Evolutionary conservation across 805 yeast species (phyloP), one percentile per base, ranked within the genome.

Genomic region (Kregervanrija fluxuum): DNA sequence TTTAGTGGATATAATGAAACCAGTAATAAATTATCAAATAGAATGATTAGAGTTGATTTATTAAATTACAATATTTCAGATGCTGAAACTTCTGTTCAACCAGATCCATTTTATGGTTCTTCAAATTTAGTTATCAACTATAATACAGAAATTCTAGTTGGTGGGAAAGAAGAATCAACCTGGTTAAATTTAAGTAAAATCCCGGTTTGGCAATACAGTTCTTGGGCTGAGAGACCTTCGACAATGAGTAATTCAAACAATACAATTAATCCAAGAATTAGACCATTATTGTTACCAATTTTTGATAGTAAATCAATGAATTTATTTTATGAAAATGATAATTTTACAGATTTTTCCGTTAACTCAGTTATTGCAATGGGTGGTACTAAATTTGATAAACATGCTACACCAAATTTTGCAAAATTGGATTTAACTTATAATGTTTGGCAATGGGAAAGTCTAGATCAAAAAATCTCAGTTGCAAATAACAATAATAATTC

Each of bases 131-230:
- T 70, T 47, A 69, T 78, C 1, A 59, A 67, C 30, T 70, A 76
- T 9, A 70, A 65, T 43, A 65, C 74, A 3, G 75, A 70, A 49
- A 59, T 80, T 33, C 58, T 85, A 3, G 65, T 85, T 36, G 95
- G 93, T 0, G 95, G 95, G 3, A 73, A 85, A 3, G 53, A 59
- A 5, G 54, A 64, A 2, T 88, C 88, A 0, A 30, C 42, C 3
- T 84, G 90, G 88, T 74, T 84, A 33, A 74, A 77, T 49, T 75
- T 85, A 80, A 72, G 73, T 52, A 93, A 85, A 60, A 64, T 83
- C 14, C 91, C 93, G 0, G 61, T 82, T 2, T 84, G 89, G 85
- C 80, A 79, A 52, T 78, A 77, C 48, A 67, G 69, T 40, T 65
- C 85, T 8, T 86, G 95, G 95, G 73, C 85, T 3, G 84, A 78